Evolutionary conservation across 2,329 filamentous ascomycete genomes (phyloP).

Genomic region (Nothophaeocryptopus gaeumannii): DNA sequence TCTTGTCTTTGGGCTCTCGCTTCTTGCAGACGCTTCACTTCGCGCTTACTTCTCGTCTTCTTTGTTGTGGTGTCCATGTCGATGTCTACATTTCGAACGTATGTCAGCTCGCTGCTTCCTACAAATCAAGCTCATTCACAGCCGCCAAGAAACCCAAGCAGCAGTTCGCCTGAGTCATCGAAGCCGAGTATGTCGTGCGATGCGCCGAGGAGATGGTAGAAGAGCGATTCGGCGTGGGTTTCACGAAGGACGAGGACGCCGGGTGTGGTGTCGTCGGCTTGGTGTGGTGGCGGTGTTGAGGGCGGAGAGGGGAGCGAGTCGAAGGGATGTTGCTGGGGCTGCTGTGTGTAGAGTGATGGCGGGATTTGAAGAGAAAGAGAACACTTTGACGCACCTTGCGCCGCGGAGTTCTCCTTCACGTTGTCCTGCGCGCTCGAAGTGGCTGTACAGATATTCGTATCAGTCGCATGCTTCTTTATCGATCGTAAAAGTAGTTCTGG

Average conservation of each 20-base stretch:
- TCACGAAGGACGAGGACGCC: slow-evolving; percentile 16
- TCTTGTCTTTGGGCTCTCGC: slow-evolving; percentile 36
- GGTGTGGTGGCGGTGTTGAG: slow-evolving; percentile 5
- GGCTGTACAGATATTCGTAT: neutral
- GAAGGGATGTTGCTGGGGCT: slow-evolving; percentile 1
- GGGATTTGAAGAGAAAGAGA: neutral
- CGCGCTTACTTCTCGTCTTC: slow-evolving; percentile 21
- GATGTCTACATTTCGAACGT: slow-evolving; percentile 33
- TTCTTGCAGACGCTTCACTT: slow-evolving; percentile 22
- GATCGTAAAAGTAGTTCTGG: neutral
- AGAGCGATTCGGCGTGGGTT: slow-evolving; percentile 27
- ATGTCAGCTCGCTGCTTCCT: neutral
- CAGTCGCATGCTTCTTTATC: neutral
- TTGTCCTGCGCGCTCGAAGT: slow-evolving; percentile 9
- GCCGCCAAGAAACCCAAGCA: slow-evolving; percentile 19
- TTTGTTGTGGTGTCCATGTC: slow-evolving; percentile 36
- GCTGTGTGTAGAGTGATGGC: slow-evolving; percentile 3
- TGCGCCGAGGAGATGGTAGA: slow-evolving; percentile 40
- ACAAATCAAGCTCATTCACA: too few species aligned
- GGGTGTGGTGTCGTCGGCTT: slow-evolving; percentile 31
- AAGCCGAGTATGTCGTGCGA: slow-evolving; percentile 42
- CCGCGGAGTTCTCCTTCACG: neutral
- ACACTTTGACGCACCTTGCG: too few species aligned
- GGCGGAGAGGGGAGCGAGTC: slow-evolving; percentile 12
- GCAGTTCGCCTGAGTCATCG: slow-evolving; percentile 33